These are phyloP conservation scores for Xylariaceae sp. DNA, from an alignment of 2,329 filamentous ascomycete species.

Conservation along the genomic window DNA sequence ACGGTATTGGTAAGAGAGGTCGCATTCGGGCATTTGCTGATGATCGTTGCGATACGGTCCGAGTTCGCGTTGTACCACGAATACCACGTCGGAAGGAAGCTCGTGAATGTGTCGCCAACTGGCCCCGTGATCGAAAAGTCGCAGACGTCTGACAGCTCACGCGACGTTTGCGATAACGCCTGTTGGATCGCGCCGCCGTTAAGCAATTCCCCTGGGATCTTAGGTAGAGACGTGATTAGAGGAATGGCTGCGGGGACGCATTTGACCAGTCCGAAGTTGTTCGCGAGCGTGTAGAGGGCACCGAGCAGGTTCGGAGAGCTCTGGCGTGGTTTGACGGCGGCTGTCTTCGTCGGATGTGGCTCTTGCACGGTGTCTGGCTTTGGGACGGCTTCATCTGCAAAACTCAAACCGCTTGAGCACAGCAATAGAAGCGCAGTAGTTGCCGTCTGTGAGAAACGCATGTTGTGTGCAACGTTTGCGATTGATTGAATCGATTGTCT, in stretches of 20 bases:
- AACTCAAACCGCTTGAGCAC: slow-evolving; percentile 1
- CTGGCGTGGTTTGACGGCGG: slow-evolving; percentile 9
- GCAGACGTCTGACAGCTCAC: slow-evolving; percentile 24
- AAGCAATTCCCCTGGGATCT: slow-evolving; percentile 21
- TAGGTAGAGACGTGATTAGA: slow-evolving; percentile 22
- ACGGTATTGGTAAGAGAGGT: slow-evolving; percentile 17
- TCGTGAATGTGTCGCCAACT: slow-evolving; percentile 19
- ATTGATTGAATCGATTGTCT: neutral
- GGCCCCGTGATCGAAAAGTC: slow-evolving; percentile 24
- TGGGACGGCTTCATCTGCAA: slow-evolving; percentile 7
- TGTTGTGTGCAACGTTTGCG: neutral
- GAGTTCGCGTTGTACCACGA: slow-evolving; percentile 23
- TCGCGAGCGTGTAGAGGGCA: slow-evolving; percentile 17
- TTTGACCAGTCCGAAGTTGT: slow-evolving; percentile 16
- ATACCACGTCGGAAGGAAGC: slow-evolving; percentile 26
- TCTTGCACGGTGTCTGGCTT: slow-evolving; percentile 12
- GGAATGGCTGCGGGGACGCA: slow-evolving; percentile 24
- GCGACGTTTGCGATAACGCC: slow-evolving; percentile 26
- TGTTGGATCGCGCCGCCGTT: slow-evolving; percentile 19
- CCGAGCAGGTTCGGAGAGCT: slow-evolving; percentile 14
- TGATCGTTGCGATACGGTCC: slow-evolving; percentile 15
- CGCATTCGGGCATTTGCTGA: slow-evolving; percentile 20
- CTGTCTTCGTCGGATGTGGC: slow-evolving; percentile 7
- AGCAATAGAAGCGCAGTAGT: slow-evolving; percentile 9
- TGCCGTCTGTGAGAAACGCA: slow-evolving; percentile 11